Conservation (phyloP, 169 alveolate genomes). For the Cryptosporidium canis region DNA sequence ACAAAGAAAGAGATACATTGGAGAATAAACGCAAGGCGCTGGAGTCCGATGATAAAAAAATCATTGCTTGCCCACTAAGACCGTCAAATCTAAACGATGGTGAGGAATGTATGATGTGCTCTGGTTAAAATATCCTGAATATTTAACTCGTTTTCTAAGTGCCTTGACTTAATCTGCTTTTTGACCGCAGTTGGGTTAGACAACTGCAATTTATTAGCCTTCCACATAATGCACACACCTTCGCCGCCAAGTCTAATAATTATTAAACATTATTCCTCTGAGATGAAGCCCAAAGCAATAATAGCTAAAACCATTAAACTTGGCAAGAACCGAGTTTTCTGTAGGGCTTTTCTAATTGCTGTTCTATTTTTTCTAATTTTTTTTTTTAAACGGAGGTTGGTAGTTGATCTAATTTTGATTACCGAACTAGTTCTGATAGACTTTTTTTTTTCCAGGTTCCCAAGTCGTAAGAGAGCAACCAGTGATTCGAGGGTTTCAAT, state of each 20-base stretch:
- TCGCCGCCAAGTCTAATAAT: background rate
- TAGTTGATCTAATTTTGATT: background rate
- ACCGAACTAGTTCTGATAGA: background rate
- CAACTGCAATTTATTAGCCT: background rate
- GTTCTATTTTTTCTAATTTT: conserved; percentile 14
- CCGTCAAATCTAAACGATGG: conserved; percentile 44
- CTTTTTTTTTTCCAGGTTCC: background rate
- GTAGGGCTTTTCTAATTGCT: conserved; percentile 18
- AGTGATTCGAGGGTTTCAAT: background rate
- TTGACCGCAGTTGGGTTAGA: background rate
- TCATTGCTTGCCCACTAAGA: conserved; percentile 43
- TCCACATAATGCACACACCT: conserved; percentile 12
- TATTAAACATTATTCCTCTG: background rate
- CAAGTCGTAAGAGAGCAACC: background rate
- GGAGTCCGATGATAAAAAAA: background rate
- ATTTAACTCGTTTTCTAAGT: background rate
- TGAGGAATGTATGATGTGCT: conserved; percentile 67
- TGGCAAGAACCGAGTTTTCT: conserved; percentile 38
- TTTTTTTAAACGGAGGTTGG: conserved; percentile 1
- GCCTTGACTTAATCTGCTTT: background rate
- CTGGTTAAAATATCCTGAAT: conserved; percentile 20
- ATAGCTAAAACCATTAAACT: background rate
- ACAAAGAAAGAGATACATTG: conserved; percentile 2
- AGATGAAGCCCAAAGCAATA: background rate
- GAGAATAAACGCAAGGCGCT: background rate